Conservation (phyloP, 2,329 filamentous ascomycete genomes). For the Fusarium palustre region DNA sequence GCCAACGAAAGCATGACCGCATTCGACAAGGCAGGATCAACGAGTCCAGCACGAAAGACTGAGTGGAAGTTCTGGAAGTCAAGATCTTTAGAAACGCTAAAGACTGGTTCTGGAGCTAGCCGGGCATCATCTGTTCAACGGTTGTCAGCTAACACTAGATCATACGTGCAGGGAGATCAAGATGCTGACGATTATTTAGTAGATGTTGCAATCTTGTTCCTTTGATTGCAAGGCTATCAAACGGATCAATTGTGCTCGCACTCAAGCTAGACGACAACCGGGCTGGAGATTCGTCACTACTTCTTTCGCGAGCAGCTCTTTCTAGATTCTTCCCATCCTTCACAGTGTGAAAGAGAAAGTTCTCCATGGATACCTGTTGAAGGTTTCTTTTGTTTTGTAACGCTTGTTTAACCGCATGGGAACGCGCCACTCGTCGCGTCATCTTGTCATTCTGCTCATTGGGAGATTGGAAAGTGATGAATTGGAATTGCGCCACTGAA, state of each 20-base stretch:
- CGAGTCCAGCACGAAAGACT: conserved; percentile 50
- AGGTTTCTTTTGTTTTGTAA: conserved; percentile 29
- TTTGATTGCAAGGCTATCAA: conserved; percentile 28
- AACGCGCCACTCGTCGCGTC: conserved; percentile 23
- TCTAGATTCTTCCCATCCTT: not conserved
- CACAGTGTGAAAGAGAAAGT: conserved; percentile 13
- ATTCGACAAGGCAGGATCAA: conserved; percentile 54
- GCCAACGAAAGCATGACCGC: conserved; percentile 56
- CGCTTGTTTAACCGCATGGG: conserved; percentile 36
- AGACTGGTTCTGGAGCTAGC: conserved; percentile 51
- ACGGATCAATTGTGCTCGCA: conserved; percentile 9
- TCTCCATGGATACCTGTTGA: conserved; percentile 5
- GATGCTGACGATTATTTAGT: conserved; percentile 21
- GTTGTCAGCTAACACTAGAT: not conserved
- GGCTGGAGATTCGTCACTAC: fast-evolving
- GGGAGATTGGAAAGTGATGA: conserved; percentile 23
- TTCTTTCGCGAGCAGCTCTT: fast-evolving
- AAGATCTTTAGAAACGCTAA: conserved; percentile 53
- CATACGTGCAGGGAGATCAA: fast-evolving
- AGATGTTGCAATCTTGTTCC: conserved; percentile 19
- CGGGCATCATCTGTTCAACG: conserved; percentile 37
- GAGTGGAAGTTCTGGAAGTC: conserved; percentile 53
- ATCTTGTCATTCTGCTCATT: not conserved
- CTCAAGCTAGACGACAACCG: not conserved
- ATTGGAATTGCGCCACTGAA: conserved; percentile 33